Evolutionary conservation across 1,139 yeast genomes (phyloP).

Genomic region (Taphrina deformans): DNA sequence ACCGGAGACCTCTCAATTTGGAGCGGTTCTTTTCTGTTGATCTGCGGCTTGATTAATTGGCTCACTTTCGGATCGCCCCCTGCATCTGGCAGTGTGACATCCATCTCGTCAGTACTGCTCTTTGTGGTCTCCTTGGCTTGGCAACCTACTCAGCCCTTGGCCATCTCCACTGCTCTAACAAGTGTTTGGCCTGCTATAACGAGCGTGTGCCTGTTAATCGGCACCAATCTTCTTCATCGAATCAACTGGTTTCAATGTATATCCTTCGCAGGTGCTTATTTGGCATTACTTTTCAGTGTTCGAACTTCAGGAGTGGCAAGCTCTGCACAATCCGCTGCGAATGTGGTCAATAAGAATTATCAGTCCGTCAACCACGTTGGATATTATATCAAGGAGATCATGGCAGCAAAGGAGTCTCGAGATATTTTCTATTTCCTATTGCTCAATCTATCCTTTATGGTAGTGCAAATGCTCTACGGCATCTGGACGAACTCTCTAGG

Average conservation of each 20-base stretch:
- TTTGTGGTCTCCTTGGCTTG: background rate
- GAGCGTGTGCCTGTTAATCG: background rate
- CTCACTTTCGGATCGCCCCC: background rate
- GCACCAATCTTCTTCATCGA: background rate
- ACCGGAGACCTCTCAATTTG: background rate
- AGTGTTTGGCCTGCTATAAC: background rate
- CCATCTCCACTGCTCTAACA: constrained; percentile 9
- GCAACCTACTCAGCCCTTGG: constrained; percentile 10
- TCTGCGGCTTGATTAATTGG: background rate
- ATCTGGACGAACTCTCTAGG: constrained; percentile 91
- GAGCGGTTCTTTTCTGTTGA: background rate
- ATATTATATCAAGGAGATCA: constrained; percentile 11
- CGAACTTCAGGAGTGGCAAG: background rate
- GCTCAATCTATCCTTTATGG: constrained; percentile 88
- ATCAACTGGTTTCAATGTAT: background rate
- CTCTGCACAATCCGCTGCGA: constrained; percentile 12
- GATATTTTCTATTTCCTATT: constrained; percentile 76
- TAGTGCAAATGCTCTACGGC: constrained; percentile 86
- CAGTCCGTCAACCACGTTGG: background rate
- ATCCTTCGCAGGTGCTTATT: background rate
- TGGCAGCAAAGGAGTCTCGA: constrained; percentile 24
- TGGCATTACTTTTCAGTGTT: background rate
- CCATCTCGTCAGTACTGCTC: background rate
- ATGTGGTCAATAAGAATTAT: background rate
- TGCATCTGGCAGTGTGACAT: background rate